Base-by-base conservation (phyloP, 768 basidiomycete genomes). In the Russula lepida region DNA sequence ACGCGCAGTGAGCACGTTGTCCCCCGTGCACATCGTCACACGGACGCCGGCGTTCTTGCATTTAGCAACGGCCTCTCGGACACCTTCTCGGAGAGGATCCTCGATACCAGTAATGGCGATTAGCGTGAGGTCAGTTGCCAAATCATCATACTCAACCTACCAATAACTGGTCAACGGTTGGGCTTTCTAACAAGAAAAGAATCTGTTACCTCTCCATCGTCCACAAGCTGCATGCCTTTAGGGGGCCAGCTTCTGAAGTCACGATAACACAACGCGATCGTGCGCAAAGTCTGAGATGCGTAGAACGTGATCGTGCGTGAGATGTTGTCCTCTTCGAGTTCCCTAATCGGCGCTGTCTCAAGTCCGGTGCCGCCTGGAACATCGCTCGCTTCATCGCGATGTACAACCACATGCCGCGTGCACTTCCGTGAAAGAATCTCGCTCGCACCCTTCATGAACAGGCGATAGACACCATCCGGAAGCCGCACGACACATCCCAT, bases 1-100 rank as follows among this genome's bases (percentile, higher is more conserved):
- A n/a, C 93, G 85, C 53, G 91, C 92, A 0, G 91, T 95, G 54
- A 98, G 83, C 53, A 94, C 92, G 66, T 97, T 98, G 73, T 98
- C 95, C 66, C 95, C 97, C 0, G 97, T 98, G 71, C 92, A 95
- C 95, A 98, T 99, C 77, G 97, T 98, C 75, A 98, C 86, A 25
- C 81, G 78, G 15, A 99, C 94, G 63, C 95, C 95, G 44, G 97
- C 95, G 55, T 78, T 81, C 68, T 84, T 84, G 70, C 95, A 98
- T 69, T 90, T 85, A 47, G 81, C 78, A 47, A 99, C 95, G 19
- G 95, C 94, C 12, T 93, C 82, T 17, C 83, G 83, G 28, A 98
- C 97, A 70, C 95, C 93, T 0, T 83, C 80, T 35, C 95, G 89
- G 4, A 99, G 81, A 47, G 95, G 97, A 70, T 99, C 97, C 70